A percentile compares a stretch with the other conserved stretches of the same genome.
phyloP scores from a whole-genome alignment of 352 stramenopile species.

The Phytophthora parvispora region DNA sequence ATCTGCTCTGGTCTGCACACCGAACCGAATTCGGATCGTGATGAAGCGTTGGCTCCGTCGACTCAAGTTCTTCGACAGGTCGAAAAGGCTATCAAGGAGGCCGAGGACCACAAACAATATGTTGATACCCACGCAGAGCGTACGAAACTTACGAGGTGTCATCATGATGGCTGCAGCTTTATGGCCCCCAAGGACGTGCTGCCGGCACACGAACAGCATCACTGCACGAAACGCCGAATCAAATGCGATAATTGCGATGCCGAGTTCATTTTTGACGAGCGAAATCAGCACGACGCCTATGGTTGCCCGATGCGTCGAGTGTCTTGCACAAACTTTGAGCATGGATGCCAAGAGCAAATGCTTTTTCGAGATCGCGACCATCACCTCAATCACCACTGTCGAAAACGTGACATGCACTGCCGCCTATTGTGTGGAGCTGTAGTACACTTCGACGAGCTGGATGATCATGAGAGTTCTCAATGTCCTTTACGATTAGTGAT shows the following conservation, averaged over 20 bases:
- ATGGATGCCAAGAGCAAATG: conserved; percentile 56
- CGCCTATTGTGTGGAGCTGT: conserved; percentile 55
- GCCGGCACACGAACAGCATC: conserved; percentile 62
- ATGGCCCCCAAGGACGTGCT: conserved; percentile 64
- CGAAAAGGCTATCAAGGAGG: conserved; percentile 42
- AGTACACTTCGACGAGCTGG: conserved; percentile 54
- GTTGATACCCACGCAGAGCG: conserved; percentile 57
- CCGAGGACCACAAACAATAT: conserved; percentile 60
- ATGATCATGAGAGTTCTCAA: conserved; percentile 58
- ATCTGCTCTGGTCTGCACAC: conserved; percentile 23
- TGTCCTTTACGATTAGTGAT: conserved; percentile 57
- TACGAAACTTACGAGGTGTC: conserved; percentile 53
- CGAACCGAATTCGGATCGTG: conserved; percentile 30
- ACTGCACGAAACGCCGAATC: conserved; percentile 62
- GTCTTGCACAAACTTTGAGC: conserved; percentile 60
- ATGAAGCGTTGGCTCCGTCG: conserved; percentile 5
- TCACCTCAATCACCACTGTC: conserved; percentile 68
- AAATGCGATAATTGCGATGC: conserved; percentile 62
- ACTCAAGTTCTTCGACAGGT: conserved; percentile 51
- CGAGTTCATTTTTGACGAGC: conserved; percentile 47
- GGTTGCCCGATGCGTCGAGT: conserved; percentile 54
- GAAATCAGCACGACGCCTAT: conserved; percentile 37
- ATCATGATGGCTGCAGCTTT: conserved; percentile 56
- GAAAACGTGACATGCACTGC: conserved; percentile 60
- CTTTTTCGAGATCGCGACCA: conserved; percentile 40